Base-by-base conservation (phyloP, 176 grass and related monocot genomes). In the Thalia dealbata region DNA sequence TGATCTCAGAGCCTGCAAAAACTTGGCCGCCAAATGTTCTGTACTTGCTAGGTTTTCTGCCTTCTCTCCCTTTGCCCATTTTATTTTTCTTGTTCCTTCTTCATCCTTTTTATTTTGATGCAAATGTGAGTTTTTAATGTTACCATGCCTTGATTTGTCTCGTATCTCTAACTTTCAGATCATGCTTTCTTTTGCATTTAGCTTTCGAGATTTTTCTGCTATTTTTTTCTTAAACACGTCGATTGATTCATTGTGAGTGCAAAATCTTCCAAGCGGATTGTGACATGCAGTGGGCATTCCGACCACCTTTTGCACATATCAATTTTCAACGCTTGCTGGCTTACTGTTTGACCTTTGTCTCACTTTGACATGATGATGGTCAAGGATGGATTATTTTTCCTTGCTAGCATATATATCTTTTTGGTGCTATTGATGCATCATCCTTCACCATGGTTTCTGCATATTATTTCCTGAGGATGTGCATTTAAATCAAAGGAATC, bases 251-350 rank as follows among this genome's bases (percentile, higher is more conserved):
- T n/a, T n/a, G n/a, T n/a, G 18, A n/a, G 65, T 68, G 65, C 65
- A 68, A 68, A 68, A 68, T 43, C 65, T 68, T 68, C 65, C 65
- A 68, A 68, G 11, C 35, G 65, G 65, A 43, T 12, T 68, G 35
- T 18, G 65, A 43, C 19, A 41, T 23, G 65, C 65, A 22, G 30
- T 68, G 65, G 7, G 65, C 65, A 68, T 32, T 44, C 65, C 65
- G 65, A 19, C 65, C 65, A 68, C 65, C 65, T 68, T 68, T 68
- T 68, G 65, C 65, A 68, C 35, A 68, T 32, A 68, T 44, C 10
- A 43, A 68, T 3, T 68, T 7, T 58, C 15, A 55, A 55, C 32
- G 32, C 1, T 15, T 55, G 52, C 16, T 55, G 19, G 54, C 54
- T 23, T 4, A n/a, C 4, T 8, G 15, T 9, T n/a, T 58, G 54